A percentile compares a stretch with the other conserved stretches of the same genome.
These are phyloP conservation scores for Solanum hybrid DNA, from an alignment of 305 asterid genomes.

Conservation along the genomic window DNA sequence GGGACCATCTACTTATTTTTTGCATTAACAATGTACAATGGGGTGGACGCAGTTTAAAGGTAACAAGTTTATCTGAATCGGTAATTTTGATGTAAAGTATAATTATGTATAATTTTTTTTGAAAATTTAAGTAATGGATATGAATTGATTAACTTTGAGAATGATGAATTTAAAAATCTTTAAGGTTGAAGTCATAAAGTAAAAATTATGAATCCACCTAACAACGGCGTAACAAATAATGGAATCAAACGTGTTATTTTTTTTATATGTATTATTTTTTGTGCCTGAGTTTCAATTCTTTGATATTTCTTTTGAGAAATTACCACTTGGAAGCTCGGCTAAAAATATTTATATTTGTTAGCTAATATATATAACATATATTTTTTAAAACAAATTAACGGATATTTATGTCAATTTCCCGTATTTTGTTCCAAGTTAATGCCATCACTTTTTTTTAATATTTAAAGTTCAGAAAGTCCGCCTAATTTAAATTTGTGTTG, in stretches of 20 bases:
- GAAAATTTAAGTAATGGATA: background rate
- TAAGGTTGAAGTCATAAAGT: background rate
- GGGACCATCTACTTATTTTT: background rate
- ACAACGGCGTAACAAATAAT: background rate
- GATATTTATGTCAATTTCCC: background rate
- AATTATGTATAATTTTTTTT: background rate
- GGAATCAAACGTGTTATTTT: background rate
- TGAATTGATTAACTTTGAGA: background rate
- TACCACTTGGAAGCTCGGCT: background rate
- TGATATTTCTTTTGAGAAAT: background rate
- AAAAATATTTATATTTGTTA: background rate
- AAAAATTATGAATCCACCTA: background rate
- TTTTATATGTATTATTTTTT: background rate
- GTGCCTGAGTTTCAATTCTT: background rate
- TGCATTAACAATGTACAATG: background rate
- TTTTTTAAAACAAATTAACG: background rate
- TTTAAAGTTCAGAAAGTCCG: background rate
- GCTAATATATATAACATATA: background rate
- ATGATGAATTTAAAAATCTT: background rate
- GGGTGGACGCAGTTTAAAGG: background rate
- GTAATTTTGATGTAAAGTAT: background rate
- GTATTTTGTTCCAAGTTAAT: background rate
- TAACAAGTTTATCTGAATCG: background rate
- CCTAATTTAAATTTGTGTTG: background rate
- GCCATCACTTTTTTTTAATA: background rate